Percentiles rank a stretch among this genome's conserved stretches.
These are phyloP conservation scores for Penicillium antarcticum DNA, from an alignment of 495 filamentous ascomycete species.

Conservation along the genomic window DNA sequence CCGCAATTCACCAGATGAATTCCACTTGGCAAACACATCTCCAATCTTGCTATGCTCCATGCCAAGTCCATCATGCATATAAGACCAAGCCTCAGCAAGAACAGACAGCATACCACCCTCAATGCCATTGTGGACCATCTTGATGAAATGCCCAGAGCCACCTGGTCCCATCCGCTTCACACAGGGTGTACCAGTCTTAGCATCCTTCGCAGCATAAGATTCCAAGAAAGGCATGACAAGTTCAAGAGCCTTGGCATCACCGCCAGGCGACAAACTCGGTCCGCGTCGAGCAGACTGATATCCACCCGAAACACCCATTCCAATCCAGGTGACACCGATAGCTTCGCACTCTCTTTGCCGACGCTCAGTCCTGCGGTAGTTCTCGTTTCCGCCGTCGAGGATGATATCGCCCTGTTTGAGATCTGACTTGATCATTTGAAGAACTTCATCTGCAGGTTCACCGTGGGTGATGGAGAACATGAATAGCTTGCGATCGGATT, in stretches of 20 bases:
- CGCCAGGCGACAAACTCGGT: conserved; percentile 64
- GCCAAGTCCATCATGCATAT: conserved; percentile 57
- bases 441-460: conserved; percentile 61
- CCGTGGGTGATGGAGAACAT: conserved; percentile 71
- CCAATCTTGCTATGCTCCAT: conserved; percentile 62
- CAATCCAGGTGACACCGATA: conserved; percentile 61
- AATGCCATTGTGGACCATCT: conserved; percentile 78
- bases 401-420: conserved; percentile 65
- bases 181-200: conserved; percentile 54
- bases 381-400: conserved; percentile 69
- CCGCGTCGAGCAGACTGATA: conserved; percentile 66
- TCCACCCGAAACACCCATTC: conserved; percentile 66
- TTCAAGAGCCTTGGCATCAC: conserved; percentile 53
- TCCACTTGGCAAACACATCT: conserved; percentile 60
- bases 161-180: conserved; percentile 59
- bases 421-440: conserved; percentile 53
- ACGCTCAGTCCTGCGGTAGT: conserved; percentile 64
- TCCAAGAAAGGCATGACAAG: conserved; percentile 62
- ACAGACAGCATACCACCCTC: conserved; percentile 67
- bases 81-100: conserved; percentile 62
- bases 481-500: conserved; percentile 46
- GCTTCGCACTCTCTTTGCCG: conserved; percentile 54
- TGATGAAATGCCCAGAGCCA: conserved; percentile 69
- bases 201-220: conserved; percentile 59
- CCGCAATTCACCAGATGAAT: conserved; percentile 52